Conservation (phyloP, 2,329 filamentous ascomycete species). For the Scytalidium lignicola region DNA sequence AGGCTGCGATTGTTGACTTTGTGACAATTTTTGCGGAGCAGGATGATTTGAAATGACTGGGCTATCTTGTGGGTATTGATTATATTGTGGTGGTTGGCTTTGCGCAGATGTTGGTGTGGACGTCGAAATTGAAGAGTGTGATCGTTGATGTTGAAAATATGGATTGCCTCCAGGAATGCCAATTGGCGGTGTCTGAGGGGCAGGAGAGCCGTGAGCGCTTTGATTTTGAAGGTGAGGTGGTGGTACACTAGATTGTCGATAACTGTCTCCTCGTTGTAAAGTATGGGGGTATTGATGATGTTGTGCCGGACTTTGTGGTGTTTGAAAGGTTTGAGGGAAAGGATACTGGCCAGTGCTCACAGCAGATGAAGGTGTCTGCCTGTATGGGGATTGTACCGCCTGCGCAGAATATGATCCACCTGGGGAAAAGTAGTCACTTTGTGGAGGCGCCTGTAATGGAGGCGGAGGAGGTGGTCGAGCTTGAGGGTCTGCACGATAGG, state of each 20-base stretch:
- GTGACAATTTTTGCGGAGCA: conserved; percentile 20
- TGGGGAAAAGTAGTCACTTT: conserved; percentile 36
- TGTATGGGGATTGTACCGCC: conserved; percentile 29
- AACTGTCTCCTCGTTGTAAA: conserved; percentile 24
- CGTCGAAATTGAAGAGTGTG: conserved; percentile 54
- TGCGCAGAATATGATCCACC: conserved; percentile 30
- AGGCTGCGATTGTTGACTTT: conserved; percentile 22
- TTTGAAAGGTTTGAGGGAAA: conserved; percentile 24
- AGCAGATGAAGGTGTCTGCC: conserved; percentile 25
- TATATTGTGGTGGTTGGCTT: conserved; percentile 49
- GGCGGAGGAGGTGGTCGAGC: conserved; percentile 31
- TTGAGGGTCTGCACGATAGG: conserved; percentile 25
- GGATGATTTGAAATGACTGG: conserved; percentile 32
- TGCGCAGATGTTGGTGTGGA: conserved; percentile 59
- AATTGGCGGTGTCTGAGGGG: conserved; percentile 29
- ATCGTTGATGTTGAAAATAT: conserved; percentile 39
- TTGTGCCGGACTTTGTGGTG: conserved; percentile 28
- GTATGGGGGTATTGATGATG: conserved; percentile 24
- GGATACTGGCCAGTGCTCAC: conserved; percentile 21
- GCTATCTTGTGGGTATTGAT: conserved; percentile 47
- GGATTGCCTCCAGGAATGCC: conserved; percentile 26
- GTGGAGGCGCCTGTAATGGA: conserved; percentile 35
- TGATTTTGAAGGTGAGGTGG: conserved; percentile 22
- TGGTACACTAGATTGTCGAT: conserved; percentile 18
- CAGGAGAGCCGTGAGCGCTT: conserved; percentile 23